phyloP scores from a whole-genome alignment of 2,329 filamentous ascomycete species.

The Huntiella bhutanensis region DNA sequence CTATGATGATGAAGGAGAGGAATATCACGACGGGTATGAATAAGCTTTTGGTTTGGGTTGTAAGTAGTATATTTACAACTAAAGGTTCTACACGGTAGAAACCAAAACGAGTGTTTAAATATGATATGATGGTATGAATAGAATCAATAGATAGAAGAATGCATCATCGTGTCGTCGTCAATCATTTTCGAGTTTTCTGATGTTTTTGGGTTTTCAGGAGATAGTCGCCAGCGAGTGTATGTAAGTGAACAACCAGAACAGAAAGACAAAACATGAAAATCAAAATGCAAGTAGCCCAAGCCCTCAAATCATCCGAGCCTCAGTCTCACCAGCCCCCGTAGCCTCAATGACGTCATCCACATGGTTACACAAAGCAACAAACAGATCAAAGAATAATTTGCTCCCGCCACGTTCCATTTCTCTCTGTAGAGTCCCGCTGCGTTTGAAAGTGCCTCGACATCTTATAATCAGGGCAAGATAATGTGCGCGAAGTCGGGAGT shows the following conservation, averaged over 20 bases:
- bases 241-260: not conserved
- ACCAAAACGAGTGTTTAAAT: not conserved
- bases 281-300: not conserved
- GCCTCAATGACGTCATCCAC: conserved; percentile 88
- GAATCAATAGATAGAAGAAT: no score
- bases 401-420: conserved; percentile 86
- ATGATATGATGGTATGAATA: not conserved
- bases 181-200: not conserved
- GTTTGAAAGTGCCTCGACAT: conserved; percentile 93
- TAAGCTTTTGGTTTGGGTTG: not conserved
- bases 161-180: not conserved
- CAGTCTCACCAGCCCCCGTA: conserved; percentile 38
- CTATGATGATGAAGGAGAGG: conserved; percentile 6
- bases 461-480: conserved; percentile 95
- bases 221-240: not conserved
- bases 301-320: conserved; percentile 36
- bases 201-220: no score
- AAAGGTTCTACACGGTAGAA: no score
- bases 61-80: no score
- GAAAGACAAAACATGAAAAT: conserved; percentile 1
- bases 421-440: conserved; percentile 94
- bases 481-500: conserved; percentile 84
- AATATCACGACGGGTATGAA: conserved; percentile 4
- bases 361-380: conserved; percentile 96
- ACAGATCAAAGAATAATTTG: conserved; percentile 95